Conservation (phyloP, 2,329 filamentous ascomycete species). For the Didymella glomerata region DNA sequence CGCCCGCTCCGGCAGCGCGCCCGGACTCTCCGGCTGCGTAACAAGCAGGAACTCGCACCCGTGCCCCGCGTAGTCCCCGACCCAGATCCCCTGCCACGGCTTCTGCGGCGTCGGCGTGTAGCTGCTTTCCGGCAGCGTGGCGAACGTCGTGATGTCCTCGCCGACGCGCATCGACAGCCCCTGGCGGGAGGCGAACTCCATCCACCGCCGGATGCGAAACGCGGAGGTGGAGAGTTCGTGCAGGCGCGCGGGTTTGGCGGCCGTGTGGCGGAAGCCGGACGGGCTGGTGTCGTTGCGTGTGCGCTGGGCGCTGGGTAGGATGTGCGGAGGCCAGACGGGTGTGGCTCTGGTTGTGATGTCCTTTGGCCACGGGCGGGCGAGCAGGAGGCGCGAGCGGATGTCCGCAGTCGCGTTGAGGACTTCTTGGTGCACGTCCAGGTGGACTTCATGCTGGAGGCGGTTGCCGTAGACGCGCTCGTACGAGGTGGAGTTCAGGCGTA, state of each 20-base stretch:
- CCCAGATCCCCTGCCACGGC: constrained; percentile 90
- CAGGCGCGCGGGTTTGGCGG: constrained; percentile 61
- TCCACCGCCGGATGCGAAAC: constrained; percentile 80
- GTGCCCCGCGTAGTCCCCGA: constrained; percentile 87
- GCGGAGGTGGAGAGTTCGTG: constrained; percentile 71
- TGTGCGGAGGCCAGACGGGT: constrained; percentile 76
- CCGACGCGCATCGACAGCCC: constrained; percentile 54
- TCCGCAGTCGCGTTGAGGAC: constrained; percentile 36
- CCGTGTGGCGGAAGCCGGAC: constrained; percentile 54
- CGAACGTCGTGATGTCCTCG: constrained; percentile 68
- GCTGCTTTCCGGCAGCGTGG: constrained; percentile 75
- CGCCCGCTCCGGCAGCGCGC: constrained; percentile 51
- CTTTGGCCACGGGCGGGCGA: constrained; percentile 64
- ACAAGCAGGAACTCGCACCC: constrained; percentile 89
- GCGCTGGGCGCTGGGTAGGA: constrained; percentile 70
- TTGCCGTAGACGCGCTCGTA: constrained; percentile 41
- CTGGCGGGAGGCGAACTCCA: constrained; percentile 64
- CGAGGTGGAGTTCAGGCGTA: constrained; percentile 51
- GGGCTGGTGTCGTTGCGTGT: constrained; percentile 60
- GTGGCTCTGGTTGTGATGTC: constrained; percentile 49
- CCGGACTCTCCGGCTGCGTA: constrained; percentile 71
- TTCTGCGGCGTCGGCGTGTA: constrained; percentile 83
- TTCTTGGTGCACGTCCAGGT: constrained; percentile 54
- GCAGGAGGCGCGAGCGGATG: constrained; percentile 72
- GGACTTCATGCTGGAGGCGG: constrained; percentile 61